Percentiles rank a stretch among this genome's conserved stretches.
These are phyloP conservation scores for Hericium erinaceus DNA, from an alignment of 768 basidiomycete species.

Conservation along the genomic window DNA sequence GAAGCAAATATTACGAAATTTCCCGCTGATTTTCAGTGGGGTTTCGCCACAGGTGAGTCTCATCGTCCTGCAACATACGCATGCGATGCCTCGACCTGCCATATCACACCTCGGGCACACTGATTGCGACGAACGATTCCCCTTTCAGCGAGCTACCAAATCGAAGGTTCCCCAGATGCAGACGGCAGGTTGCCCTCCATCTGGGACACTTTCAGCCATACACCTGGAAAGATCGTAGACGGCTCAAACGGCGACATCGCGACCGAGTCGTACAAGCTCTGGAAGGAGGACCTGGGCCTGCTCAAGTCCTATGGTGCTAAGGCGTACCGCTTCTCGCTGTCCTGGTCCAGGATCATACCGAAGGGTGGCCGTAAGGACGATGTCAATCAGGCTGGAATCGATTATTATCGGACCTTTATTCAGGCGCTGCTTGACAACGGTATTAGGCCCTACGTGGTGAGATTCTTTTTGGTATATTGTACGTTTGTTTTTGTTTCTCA, in stretches of 20 bases:
- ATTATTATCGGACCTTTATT: constrained; percentile 37
- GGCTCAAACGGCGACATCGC: constrained; percentile 36
- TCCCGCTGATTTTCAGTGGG: background rate
- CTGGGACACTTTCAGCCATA: constrained; percentile 41
- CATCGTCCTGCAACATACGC: background rate
- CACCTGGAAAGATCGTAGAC: constrained; percentile 33
- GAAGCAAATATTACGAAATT: background rate
- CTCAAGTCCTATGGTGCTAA: constrained; percentile 38
- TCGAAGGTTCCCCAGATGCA: constrained; percentile 34
- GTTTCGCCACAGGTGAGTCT: background rate
- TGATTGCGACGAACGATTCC: background rate
- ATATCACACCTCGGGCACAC: too few species aligned
- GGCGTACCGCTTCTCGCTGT: constrained; percentile 42
- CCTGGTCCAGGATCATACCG: constrained; percentile 49
- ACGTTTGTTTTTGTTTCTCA: background rate
- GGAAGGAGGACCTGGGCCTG: constrained; percentile 35
- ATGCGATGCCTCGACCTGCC: background rate
- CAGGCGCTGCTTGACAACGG: constrained; percentile 34
- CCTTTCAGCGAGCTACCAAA: constrained; percentile 34
- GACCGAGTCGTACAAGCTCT: constrained; percentile 35
- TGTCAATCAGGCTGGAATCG: constrained; percentile 36
- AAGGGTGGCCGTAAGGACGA: constrained; percentile 35
- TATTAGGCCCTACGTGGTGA: constrained; percentile 35
- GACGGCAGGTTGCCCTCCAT: constrained; percentile 33
- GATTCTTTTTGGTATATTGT: constrained; percentile 8